Percentiles rank a stretch among this genome's conserved stretches.
Evolutionary conservation across 192 early-diverging fungal genomes (phyloP).

Genomic region (Glomus cerebriforme): DNA sequence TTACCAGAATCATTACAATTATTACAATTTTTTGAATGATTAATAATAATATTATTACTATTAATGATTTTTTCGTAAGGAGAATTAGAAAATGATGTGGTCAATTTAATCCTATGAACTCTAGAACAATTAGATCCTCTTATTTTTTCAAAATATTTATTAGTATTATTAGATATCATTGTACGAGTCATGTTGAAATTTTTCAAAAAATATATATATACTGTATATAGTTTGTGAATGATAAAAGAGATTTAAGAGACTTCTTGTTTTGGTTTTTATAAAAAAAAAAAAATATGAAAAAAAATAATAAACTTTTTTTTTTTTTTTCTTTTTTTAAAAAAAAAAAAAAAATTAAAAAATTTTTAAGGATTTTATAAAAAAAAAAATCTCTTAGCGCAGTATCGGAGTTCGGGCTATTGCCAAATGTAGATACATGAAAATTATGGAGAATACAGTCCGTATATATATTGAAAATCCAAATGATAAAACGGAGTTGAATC

Average conservation of each 20-base stretch:
- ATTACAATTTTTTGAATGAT: background rate
- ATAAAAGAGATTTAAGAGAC: no score
- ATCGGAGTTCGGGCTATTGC: background rate
- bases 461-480: no score
- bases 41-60: background rate
- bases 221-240: no score
- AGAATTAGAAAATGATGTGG: background rate
- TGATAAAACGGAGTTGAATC: background rate
- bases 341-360: background rate
- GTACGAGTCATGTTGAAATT: background rate
- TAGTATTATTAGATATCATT: background rate
- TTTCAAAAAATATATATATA: background rate
- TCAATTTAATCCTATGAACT: background rate
- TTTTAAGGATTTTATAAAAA: background rate
- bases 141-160: background rate
- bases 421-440: background rate
- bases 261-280: no score
- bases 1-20: background rate
- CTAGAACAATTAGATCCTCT: background rate
- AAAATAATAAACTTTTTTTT: no score
- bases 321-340: background rate
- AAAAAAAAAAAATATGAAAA: no score
- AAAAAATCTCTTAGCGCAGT: no score
- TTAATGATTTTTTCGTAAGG: background rate
- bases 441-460: background rate